Evolutionary conservation across 805 yeast species (phyloP).

Genomic region (Brettanomyces bruxellensis): DNA sequence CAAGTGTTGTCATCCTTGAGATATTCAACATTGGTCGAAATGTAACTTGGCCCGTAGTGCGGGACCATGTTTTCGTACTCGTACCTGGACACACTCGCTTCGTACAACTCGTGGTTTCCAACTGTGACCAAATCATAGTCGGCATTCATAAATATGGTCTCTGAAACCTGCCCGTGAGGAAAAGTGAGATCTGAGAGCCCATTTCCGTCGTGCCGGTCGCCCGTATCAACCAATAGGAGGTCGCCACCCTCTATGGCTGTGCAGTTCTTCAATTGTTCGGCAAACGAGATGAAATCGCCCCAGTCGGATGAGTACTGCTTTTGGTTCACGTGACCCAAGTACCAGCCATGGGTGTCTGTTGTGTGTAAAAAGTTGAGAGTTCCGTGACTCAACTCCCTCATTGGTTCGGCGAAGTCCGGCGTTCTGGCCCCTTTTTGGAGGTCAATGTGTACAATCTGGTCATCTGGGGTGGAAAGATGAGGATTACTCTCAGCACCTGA

Average conservation of each 20-base stretch:
- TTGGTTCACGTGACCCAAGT: constrained; percentile 81
- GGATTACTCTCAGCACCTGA: too few relatives aligned
- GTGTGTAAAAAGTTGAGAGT: constrained; percentile 83
- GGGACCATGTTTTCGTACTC: constrained; percentile 58
- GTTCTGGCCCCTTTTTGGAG: constrained; percentile 23
- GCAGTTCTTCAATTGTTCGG: constrained; percentile 34
- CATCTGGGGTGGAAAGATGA: too few relatives aligned
- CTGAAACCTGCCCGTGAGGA: constrained; percentile 62
- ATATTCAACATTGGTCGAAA: constrained; percentile 66
- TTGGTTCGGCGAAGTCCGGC: constrained; percentile 27
- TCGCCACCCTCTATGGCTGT: constrained; percentile 39
- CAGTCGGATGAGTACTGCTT: constrained; percentile 73
- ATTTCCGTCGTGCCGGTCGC: constrained; percentile 93
- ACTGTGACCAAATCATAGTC: constrained; percentile 74
- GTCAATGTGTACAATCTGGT: too few relatives aligned
- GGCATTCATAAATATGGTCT: constrained; percentile 50
- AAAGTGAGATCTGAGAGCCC: constrained; percentile 74
- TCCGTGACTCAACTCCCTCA: constrained; percentile 57
- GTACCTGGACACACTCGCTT: constrained; percentile 48
- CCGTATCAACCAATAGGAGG: constrained; percentile 71
- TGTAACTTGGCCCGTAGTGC: constrained; percentile 53
- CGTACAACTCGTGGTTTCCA: constrained; percentile 88
- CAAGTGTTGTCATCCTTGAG: constrained; percentile 31
- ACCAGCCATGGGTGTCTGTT: constrained; percentile 98
- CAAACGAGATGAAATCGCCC: constrained; percentile 83